A percentile compares a stretch with the other conserved stretches of the same genome.
Evolutionary conservation across 2,329 filamentous ascomycete species (phyloP).

Genomic region (Gaeumannomyces tritici): DNA sequence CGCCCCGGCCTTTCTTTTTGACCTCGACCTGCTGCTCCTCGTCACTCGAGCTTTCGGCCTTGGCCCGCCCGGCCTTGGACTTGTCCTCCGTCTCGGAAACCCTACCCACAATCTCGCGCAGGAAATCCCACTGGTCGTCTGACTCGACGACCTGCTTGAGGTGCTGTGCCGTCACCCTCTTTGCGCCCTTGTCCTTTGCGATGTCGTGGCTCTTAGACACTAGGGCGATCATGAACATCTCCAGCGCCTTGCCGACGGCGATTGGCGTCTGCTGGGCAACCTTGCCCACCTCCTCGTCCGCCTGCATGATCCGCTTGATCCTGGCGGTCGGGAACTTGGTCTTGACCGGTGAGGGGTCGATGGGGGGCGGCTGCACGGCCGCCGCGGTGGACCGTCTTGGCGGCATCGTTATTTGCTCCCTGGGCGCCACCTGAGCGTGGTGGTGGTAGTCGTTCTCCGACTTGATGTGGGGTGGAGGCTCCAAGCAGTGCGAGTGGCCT

Average conservation of each 20-base stretch:
- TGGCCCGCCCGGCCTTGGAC: constrained; percentile 27
- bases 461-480: constrained; percentile 1
- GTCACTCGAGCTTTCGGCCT: constrained; percentile 43
- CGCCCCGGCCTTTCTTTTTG: constrained; percentile 35
- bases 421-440: constrained; percentile 5
- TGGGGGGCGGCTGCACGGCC: constrained; percentile 25
- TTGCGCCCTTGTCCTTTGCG: constrained; percentile 72
- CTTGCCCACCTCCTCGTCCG: constrained; percentile 96
- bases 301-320: constrained; percentile 99
- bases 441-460: background rate
- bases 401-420: constrained; percentile 20
- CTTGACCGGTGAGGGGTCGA: constrained; percentile 64
- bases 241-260: constrained; percentile 88
- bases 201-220: constrained; percentile 82
- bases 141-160: constrained; percentile 83
- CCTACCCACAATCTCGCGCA: constrained; percentile 82
- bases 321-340: constrained; percentile 95
- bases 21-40: constrained; percentile 24
- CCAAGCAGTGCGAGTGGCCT: background rate
- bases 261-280: constrained; percentile 96
- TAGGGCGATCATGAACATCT: constrained; percentile 94
- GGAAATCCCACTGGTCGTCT: constrained; percentile 89
- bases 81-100: constrained; percentile 51
- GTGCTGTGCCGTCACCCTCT: constrained; percentile 82
- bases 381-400: constrained; percentile 20